Evolutionary conservation across 192 early-diverging fungal species (phyloP).

Genomic region (Spinellus fusiger): DNA sequence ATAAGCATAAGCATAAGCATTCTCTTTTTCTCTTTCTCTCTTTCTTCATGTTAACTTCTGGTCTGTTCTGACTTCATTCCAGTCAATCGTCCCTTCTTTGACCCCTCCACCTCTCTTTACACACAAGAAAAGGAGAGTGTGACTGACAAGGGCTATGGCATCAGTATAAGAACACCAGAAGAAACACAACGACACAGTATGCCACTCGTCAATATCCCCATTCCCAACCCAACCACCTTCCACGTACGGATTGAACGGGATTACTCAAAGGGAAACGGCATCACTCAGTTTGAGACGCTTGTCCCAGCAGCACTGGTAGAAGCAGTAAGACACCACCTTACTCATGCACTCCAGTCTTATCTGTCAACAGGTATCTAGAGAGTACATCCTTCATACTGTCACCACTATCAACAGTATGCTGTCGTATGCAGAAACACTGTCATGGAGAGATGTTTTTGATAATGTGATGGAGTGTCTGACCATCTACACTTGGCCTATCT

Average conservation of each 20-base stretch:
- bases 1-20: no score
- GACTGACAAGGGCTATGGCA: conserved; percentile 9
- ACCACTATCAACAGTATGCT: conserved; percentile 25
- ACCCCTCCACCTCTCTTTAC: no score
- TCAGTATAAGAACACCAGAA: conserved; percentile 6
- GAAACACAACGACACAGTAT: neutral
- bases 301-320: conserved; percentile 22
- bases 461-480: conserved; percentile 33
- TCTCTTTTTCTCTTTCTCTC: no score
- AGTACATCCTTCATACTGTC: conserved; percentile 27
- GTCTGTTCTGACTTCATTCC: no score
- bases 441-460: conserved; percentile 22
- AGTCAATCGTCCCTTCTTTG: no score
- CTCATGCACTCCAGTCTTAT: neutral
- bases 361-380: conserved; percentile 18
- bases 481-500: conserved; percentile 31
- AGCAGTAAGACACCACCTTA: conserved; percentile 16
- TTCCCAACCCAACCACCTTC: neutral
- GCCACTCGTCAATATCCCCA: conserved; percentile 1
- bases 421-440: conserved; percentile 25
- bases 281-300: conserved; percentile 26
- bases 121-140: no score
- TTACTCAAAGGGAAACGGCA: conserved; percentile 33
- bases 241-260: conserved; percentile 30
- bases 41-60: no score